Conservation (phyloP, 208 protist genomes). For the Crithidia thermophila region DNA sequence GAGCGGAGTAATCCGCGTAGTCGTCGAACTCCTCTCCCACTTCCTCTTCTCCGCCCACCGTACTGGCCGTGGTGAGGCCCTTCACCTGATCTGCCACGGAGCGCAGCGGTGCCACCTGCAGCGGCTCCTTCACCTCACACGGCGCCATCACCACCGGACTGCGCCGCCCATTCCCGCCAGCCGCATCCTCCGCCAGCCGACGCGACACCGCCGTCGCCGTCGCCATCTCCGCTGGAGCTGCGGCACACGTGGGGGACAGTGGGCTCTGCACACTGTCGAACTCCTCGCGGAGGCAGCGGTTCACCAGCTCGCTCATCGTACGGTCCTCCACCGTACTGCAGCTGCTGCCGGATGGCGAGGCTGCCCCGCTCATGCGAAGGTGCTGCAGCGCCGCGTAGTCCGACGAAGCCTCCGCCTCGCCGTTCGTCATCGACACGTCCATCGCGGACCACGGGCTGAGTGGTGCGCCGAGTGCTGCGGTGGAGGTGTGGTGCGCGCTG, state of each 20-base stretch:
- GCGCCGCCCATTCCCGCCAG: background rate
- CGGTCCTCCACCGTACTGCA: constrained; percentile 21
- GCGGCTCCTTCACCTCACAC: background rate
- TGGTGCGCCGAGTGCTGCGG: background rate
- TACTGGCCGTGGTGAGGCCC: no score
- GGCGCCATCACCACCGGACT: background rate
- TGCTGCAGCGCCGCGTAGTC: background rate
- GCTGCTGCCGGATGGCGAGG: constrained; percentile 13
- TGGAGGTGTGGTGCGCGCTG: background rate
- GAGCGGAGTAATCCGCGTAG: constrained; percentile 12
- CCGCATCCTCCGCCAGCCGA: background rate
- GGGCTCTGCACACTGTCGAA: constrained; percentile 18
- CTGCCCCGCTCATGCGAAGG: background rate
- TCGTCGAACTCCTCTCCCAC: constrained; percentile 12
- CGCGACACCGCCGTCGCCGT: background rate
- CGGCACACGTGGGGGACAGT: no score
- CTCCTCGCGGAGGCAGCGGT: constrained; percentile 20
- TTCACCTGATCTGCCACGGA: constrained; percentile 1
- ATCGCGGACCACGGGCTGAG: constrained; percentile 5
- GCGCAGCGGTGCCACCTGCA: background rate
- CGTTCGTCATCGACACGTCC: constrained; percentile 1
- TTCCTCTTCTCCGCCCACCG: background rate
- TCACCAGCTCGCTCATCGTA: constrained; percentile 6
- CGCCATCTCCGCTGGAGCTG: no score
- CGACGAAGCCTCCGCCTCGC: background rate